Base-by-base conservation (phyloP, 1,284 basidiomycete genomes). In the Sphagnurus paluster region DNA sequence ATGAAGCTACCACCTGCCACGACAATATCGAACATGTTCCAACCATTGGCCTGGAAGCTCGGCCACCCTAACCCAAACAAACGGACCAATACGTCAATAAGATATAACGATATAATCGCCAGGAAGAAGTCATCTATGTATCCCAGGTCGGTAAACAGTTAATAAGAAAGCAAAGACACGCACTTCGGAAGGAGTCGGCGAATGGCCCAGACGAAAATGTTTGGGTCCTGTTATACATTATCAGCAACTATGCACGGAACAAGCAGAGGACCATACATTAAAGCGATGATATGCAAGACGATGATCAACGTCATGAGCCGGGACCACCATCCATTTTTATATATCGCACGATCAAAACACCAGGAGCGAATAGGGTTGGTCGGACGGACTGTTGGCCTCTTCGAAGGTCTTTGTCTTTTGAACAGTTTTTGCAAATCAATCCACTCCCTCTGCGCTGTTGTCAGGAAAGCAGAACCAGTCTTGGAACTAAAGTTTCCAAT, bases 301-400 rank as follows among this genome's bases (percentile, higher is more conserved):
- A 96, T 96, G 19, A 97, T 64, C 10, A 82, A 63, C 0, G 93
- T 95, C 82, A 96, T 91, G 47, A 71, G 71, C 39, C 87, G 76
- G 13, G 89, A 82, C 95, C 96, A 99, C 84, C 89, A 95, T 0
- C 96, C 96, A 56, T 94, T 87, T 66, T 98, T 98, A 49, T 84
- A 78, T 16, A 93, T 84, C 0, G 95, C 93, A 25, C 92, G 82
- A 51, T 94, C 87, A 65, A 87, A 98, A 64, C 96, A 98, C 95
- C 96, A 98, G 16, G 78, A 75, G 37, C 88, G 75, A 19, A 94
- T 57, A 0, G 47, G 56, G 61, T 67, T 80, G 4, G 63, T 73
- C 5, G 84, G 92, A 19, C 77, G 71, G 9, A 54, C 65, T 49
- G 81, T 77, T 0, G 93, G 93, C 33, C 90, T 73, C 59, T 88